Evolutionary conservation across 179 eudicot species (phyloP).

Genomic region (Sideroxylon spinosum): DNA sequence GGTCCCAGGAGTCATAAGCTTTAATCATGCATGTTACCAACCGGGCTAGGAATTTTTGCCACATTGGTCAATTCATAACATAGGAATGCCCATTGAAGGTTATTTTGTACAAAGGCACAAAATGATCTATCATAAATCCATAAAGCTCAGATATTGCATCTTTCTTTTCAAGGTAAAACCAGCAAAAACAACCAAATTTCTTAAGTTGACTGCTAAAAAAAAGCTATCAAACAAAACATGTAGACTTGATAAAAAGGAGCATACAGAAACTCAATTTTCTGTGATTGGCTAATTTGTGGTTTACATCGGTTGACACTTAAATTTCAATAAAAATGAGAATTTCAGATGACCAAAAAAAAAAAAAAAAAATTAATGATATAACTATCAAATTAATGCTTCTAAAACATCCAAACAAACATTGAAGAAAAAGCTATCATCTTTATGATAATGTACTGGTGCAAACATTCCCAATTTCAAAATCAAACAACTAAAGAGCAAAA

Average conservation of each 20-base stretch:
- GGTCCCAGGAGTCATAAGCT: neutral
- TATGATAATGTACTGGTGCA: neutral
- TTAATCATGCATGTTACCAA: too few species aligned
- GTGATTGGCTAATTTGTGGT: neutral
- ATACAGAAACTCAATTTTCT: neutral
- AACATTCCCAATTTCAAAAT: neutral
- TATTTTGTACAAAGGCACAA: neutral
- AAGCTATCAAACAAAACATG: neutral
- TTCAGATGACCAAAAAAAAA: neutral
- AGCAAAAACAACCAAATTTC: neutral
- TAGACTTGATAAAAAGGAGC: neutral
- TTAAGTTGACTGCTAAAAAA: neutral
- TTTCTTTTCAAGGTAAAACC: neutral
- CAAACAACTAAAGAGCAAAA: neutral
- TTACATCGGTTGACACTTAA: neutral
- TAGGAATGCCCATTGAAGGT: neutral
- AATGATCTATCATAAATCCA: neutral
- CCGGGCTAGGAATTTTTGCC: too few species aligned
- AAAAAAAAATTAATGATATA: neutral
- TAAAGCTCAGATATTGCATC: neutral
- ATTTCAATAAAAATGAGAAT: neutral
- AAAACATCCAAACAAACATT: neutral
- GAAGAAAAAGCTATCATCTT: neutral
- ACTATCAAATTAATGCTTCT: neutral
- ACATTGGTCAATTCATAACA: too few species aligned